Evolutionary conservation across 805 yeast genomes (phyloP), one percentile per base, ranked within the genome.

Genomic region (Lipomyces yamadae): DNA sequence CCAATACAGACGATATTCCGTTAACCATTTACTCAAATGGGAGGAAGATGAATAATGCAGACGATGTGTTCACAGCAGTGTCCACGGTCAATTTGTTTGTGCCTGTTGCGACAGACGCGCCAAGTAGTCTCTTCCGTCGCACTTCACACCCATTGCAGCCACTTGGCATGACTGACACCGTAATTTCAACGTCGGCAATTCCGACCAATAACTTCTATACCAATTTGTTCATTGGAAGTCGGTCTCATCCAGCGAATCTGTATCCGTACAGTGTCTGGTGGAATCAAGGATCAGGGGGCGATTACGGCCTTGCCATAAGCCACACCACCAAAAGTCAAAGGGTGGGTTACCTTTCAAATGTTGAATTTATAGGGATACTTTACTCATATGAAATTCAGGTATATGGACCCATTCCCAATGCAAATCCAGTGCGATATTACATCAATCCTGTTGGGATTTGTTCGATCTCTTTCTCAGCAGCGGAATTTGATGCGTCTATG

Each of bases 181-280:
- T 58, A 7, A 80, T 81, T 66, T 74, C 77, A 61, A 83, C 77
- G 42, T 71, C 69, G 13, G 80, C 88, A 1, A 81, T 84, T 67
- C 86, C 87, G 74, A 91, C 96, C 30, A 90, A 91, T 80, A 90
- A 89, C 77, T 91, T 90, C 76, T 89, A 84, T 77, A 84, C 86
- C 50, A 90, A 91, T 75, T 74, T 89, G 73, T 78, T 87, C 70
- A 78, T 89, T 30, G 88, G 80, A 30, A 78, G 76, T 60, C 91
- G 87, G 76, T 78, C 81, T 32, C 79, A 81, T 60, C 83, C 86
- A 60, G 84, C 83, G 3, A 89, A 84, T 79, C 81, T 89, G 10
- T 87, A 85, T 72, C 96, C 96, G 24, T 90, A 88, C 74, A 81
- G 84, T 1, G 75, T 88, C 59, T 88, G 84, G 82, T 85, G 86